Percentiles rank a stretch among this genome's conserved stretches.
These are phyloP conservation scores for Wickerhamomyces silvicola DNA, from an alignment of 805 yeast species.

Conservation along the genomic window DNA sequence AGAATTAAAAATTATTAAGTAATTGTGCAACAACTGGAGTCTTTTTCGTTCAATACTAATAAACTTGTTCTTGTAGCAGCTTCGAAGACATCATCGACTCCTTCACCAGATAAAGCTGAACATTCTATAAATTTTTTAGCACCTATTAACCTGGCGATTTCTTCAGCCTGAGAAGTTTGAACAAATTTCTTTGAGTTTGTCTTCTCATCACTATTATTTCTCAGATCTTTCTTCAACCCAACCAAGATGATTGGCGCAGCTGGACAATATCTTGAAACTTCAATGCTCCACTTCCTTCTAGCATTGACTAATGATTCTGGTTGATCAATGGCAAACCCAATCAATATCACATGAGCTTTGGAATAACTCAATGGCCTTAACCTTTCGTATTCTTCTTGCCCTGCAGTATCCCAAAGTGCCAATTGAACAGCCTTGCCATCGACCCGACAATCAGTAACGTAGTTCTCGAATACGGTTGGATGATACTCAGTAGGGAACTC, in stretches of 20 bases:
- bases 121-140: constrained; percentile 83
- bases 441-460: constrained; percentile 89
- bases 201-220: constrained; percentile 36
- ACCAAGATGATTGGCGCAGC: constrained; percentile 70
- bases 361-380: constrained; percentile 83
- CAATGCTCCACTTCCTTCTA: constrained; percentile 79
- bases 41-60: constrained; percentile 43
- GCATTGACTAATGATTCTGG: constrained; percentile 85
- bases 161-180: constrained; percentile 50
- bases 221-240: constrained; percentile 79
- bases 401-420: constrained; percentile 95
- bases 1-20: constrained; percentile 9
- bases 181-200: constrained; percentile 39
- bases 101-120: constrained; percentile 88
- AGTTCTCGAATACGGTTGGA: constrained; percentile 92
- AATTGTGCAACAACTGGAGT: constrained; percentile 37
- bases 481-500: constrained; percentile 90
- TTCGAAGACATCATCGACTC: constrained; percentile 91
- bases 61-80: constrained; percentile 82
- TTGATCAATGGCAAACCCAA: constrained; percentile 80
- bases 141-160: constrained; percentile 70
- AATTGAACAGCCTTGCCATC: constrained; percentile 88
- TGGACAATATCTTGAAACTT: constrained; percentile 76
- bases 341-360: constrained; percentile 77
- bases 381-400: constrained; percentile 92